These are phyloP conservation scores for Colletotrichum destructivum DNA, from an alignment of 2,329 filamentous ascomycete genomes.

Conservation along the genomic window DNA sequence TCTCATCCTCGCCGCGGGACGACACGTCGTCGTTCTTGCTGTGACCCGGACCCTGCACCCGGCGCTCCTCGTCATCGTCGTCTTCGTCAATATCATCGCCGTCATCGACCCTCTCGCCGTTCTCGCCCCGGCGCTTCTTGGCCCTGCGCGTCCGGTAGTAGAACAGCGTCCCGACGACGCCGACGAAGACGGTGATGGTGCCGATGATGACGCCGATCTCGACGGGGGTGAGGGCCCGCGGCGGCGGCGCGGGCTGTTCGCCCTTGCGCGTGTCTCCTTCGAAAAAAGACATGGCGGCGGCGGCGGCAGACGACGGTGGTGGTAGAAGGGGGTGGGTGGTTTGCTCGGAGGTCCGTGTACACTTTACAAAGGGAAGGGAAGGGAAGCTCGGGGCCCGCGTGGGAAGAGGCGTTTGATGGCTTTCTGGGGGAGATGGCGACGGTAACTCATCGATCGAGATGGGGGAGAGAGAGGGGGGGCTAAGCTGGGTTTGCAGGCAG, in stretches of 20 bases:
- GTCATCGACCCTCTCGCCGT: constrained; percentile 8
- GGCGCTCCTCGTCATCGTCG: constrained; percentile 11
- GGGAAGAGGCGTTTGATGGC: constrained; percentile 9
- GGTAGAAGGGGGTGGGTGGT: not conserved
- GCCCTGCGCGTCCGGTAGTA: constrained; percentile 42
- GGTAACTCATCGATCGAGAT: not conserved
- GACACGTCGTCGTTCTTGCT: constrained; percentile 15
- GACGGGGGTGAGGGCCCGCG: constrained; percentile 44
- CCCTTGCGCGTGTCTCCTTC: constrained; percentile 39
- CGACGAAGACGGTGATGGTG: constrained; percentile 45
- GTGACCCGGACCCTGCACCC: constrained; percentile 16
- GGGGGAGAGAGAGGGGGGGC: not conserved
- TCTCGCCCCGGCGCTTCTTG: constrained; percentile 26
- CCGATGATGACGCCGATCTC: constrained; percentile 50
- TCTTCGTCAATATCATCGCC: not conserved
- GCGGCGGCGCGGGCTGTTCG: constrained; percentile 33
- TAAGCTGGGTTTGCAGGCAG: not conserved
- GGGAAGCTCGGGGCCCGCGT: not conserved
- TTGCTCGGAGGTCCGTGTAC: not conserved
- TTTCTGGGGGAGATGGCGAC: not conserved
- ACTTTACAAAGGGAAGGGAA: not conserved
- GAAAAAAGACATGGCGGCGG: constrained; percentile 40
- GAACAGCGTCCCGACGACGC: constrained; percentile 46
- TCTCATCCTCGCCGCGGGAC: constrained; percentile 14
- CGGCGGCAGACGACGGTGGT: not conserved